Evolutionary conservation across 768 basidiomycete species (phyloP), one percentile per base, ranked within the genome.

Genomic region (Punctularia strigosozonata): DNA sequence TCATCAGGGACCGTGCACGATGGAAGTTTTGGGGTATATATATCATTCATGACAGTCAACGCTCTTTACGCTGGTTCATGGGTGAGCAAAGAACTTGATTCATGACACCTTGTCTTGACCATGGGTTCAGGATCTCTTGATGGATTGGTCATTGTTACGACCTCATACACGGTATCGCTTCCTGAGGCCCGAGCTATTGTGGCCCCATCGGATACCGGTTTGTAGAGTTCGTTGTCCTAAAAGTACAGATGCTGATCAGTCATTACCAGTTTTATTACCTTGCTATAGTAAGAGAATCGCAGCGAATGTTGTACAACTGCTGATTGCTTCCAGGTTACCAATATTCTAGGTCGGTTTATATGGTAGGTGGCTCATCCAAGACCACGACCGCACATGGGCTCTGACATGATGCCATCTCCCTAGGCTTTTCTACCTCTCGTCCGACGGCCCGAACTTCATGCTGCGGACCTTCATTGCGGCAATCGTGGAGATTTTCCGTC

Each of bases 91-190:
- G n/a, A n/a, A n/a, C n/a, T n/a, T n/a, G 14, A 25, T 28, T 24
- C 32, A 40, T 23, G n/a, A 26, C 28, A 39, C 21, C 40, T 19
- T 23, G 15, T 26, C 15, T 5, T 23, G n/a, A 14, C n/a, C n/a
- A n/a, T n/a, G n/a, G 13, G 21, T 26, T 37, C 46, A 87, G 89
- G 90, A 95, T 49, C 56, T 89, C 23, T 52, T 81, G 7, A 84
- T 92, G 75, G 94, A 98, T 56, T 97, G 94, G 94, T 87, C 84
- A 2, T 53, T 98, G 31, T 62, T 89, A 31, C 67, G 73, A 41
- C 64, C 69, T 4, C 76, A 64, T 41, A 62, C 66, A 6, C 63
- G 49, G 43, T 65, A 82, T 45, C 71, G 62, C 15, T 61, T 86
- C 28, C 68, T 98, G 3, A 76, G 95, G 14, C 57, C 63, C 4